phyloP scores from a whole-genome alignment of 1,284 basidiomycete genomes.

The Mycosarcoma mackinlayi region DNA sequence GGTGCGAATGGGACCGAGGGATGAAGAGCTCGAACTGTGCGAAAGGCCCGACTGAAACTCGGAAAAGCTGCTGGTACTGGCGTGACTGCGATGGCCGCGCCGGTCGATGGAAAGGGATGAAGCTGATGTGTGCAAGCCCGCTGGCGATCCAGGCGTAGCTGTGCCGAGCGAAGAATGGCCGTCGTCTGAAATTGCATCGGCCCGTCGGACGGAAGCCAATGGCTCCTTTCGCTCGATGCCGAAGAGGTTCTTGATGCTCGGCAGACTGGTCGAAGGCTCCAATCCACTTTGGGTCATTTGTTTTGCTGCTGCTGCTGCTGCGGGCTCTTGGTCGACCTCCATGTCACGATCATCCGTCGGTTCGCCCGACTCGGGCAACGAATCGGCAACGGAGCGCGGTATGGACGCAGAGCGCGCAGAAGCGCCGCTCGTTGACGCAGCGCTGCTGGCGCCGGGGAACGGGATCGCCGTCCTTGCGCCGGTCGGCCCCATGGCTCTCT shows the following conservation, averaged over 20 bases:
- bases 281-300: slow-evolving; percentile 7
- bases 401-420: slow-evolving; percentile 24
- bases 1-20: slow-evolving; percentile 45
- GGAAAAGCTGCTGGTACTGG: slow-evolving; percentile 49
- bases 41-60: slow-evolving; percentile 40
- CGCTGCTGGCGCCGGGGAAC: slow-evolving; percentile 40
- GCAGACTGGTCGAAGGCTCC: slow-evolving; percentile 36
- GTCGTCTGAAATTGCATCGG: slow-evolving; percentile 29
- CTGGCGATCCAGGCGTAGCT: slow-evolving; percentile 32
- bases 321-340: slow-evolving; percentile 37
- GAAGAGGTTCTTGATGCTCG: slow-evolving; percentile 50
- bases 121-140: slow-evolving; percentile 9
- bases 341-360: slow-evolving; percentile 22
- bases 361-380: slow-evolving; percentile 26
- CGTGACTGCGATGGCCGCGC: slow-evolving; percentile 33
- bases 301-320: slow-evolving; percentile 19
- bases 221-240: slow-evolving; percentile 43
- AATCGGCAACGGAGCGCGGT: slow-evolving; percentile 31
- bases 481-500: slow-evolving; percentile 43
- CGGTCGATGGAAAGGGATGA: slow-evolving; percentile 25
- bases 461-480: slow-evolving; percentile 38
- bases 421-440: slow-evolving; percentile 12
- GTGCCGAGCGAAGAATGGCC: slow-evolving; percentile 25
- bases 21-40: slow-evolving; percentile 39
- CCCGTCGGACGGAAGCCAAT: slow-evolving; percentile 31